These are phyloP conservation scores for Fusarium sp. DNA, from an alignment of 2,329 filamentous ascomycete species.

Conservation along the genomic window DNA sequence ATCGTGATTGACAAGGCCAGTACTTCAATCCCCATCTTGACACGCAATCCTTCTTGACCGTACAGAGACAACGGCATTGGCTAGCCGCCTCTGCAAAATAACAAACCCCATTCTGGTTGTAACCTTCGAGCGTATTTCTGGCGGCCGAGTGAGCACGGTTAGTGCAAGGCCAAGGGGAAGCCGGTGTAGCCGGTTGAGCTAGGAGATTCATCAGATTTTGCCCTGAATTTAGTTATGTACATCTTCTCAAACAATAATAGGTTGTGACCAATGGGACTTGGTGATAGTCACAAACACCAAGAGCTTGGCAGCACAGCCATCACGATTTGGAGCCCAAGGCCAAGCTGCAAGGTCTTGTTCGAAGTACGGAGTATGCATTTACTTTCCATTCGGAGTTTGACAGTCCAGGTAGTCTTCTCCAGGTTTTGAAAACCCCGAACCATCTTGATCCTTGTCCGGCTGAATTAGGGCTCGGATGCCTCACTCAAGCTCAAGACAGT, in stretches of 20 bases:
- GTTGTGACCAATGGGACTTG: conserved; percentile 2
- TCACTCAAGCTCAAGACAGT: not conserved
- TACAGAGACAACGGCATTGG: not conserved
- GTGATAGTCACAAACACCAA: conserved; percentile 4
- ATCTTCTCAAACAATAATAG: conserved; percentile 6
- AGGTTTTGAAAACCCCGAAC: conserved; percentile 22
- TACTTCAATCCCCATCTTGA: conserved; percentile 29
- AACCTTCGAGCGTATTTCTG: conserved; percentile 12
- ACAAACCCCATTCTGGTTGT: conserved; percentile 19
- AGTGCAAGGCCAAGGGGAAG: conserved; percentile 28
- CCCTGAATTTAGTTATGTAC: conserved; percentile 4
- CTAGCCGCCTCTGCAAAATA: conserved; percentile 7
- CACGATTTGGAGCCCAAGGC: conserved; percentile 1
- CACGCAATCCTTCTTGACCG: conserved; percentile 26
- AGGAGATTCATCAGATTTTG: conserved; percentile 11
- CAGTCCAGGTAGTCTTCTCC: conserved; percentile 18
- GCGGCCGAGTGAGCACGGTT: conserved; percentile 36
- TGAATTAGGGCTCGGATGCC: conserved; percentile 21
- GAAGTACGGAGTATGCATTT: conserved; percentile 6
- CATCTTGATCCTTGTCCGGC: conserved; percentile 15
- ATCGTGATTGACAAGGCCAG: conserved; percentile 2
- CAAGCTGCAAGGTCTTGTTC: not conserved
- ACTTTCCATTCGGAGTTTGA: not conserved
- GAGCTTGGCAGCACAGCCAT: conserved; percentile 19
- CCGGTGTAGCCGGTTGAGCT: conserved; percentile 26